A percentile compares a stretch with the other conserved stretches of the same genome.
These are phyloP conservation scores for Backusella luteola DNA, from an alignment of 192 early-diverging fungal species.

Conservation along the genomic window DNA sequence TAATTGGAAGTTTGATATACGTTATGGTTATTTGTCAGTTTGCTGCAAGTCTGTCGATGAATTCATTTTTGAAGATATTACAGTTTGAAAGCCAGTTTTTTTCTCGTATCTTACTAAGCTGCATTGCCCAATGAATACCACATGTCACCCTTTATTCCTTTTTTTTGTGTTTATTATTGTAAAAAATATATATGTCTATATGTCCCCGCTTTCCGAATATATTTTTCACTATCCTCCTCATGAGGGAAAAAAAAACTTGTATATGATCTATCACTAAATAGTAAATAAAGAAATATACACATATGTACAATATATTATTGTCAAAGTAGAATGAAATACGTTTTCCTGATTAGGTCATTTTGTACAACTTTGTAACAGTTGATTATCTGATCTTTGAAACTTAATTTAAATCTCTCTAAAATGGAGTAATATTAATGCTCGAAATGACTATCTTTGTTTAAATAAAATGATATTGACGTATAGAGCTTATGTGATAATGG, in stretches of 20 bases:
- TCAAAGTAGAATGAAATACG: neutral
- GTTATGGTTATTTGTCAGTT: neutral
- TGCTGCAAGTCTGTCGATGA: conserved; percentile 3
- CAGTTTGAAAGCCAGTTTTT: neutral
- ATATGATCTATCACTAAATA: neutral
- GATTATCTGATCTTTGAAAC: conserved; percentile 5
- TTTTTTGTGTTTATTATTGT: neutral
- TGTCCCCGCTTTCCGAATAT: neutral
- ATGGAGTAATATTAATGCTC: neutral
- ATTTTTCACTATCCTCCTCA: neutral
- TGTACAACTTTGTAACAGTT: neutral
- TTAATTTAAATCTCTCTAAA: neutral
- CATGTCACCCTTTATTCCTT: neutral
- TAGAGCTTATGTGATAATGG: neutral
- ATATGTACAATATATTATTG: neutral
- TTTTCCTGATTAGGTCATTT: neutral
- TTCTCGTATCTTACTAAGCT: neutral
- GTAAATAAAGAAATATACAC: neutral
- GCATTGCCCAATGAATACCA: neutral
- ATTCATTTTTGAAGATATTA: neutral
- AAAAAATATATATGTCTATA: neutral
- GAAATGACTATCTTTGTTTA: neutral
- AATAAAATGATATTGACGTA: neutral
- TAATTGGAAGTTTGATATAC: conserved; percentile 7
- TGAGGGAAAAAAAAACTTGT: neutral